These are phyloP conservation scores for Huntiella moniliformis DNA, from an alignment of 2,329 filamentous ascomycete species.

Conservation along the genomic window DNA sequence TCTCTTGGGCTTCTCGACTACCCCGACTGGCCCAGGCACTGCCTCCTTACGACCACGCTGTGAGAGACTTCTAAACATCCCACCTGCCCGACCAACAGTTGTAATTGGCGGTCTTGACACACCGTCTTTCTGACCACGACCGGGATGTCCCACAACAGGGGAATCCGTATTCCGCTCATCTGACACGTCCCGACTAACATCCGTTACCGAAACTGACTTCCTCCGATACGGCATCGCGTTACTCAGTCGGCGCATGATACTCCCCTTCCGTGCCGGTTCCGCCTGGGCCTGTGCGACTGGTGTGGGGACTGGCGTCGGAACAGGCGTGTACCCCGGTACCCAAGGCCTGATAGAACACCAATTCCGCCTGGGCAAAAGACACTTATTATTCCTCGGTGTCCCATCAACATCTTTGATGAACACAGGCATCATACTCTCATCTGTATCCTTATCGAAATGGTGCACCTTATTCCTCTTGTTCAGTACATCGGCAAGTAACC, in stretches of 20 bases:
- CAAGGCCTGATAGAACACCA: constrained; percentile 90
- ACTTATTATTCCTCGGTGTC: constrained; percentile 77
- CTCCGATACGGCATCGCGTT: constrained; percentile 15
- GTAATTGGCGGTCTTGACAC: constrained; percentile 30
- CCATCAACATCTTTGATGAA: constrained; percentile 81
- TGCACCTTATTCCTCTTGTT: constrained; percentile 81
- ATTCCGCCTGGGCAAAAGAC: constrained; percentile 72
- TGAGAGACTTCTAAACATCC: constrained; percentile 20
- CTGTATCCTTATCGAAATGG: constrained; percentile 56
- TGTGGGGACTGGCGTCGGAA: constrained; percentile 41
- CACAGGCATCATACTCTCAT: constrained; percentile 90
- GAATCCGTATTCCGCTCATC: background rate
- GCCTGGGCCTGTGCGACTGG: constrained; percentile 18
- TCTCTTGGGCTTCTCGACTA: constrained; percentile 8
- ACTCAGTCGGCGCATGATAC: constrained; percentile 25
- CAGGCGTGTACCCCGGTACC: constrained; percentile 57
- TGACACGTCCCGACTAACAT: constrained; percentile 13
- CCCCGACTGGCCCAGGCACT: background rate
- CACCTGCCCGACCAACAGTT: constrained; percentile 16
- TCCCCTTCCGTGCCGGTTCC: constrained; percentile 19
- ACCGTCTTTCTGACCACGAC: background rate
- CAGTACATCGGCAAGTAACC: constrained; percentile 73
- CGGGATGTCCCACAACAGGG: background rate
- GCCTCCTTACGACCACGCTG: constrained; percentile 12
- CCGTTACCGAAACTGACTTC: constrained; percentile 16